Base-by-base conservation (phyloP, 768 basidiomycete species). In the Calocybe gangraenosa region DNA sequence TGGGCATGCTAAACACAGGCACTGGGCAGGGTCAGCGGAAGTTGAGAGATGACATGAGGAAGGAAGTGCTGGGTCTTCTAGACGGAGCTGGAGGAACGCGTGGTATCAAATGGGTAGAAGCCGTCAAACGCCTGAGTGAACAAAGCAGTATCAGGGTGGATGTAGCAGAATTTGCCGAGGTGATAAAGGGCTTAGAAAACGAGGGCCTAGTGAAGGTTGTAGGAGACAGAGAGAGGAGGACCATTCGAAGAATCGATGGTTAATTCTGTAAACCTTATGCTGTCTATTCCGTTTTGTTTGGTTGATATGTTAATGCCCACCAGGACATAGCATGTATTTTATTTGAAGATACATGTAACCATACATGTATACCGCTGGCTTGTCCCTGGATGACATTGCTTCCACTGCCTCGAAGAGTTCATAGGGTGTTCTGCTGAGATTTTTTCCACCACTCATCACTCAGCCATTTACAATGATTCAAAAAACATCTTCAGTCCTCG, bases 1-100 rank as follows among this genome's bases (percentile, higher is more conserved):
- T 97, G 81, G 90, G 93, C 43, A 64, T 99, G 59, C 76, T 99
- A 55, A 94, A 92, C 61, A 94, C 92, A 2, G 96, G 96, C 2
- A 91, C 92, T 2, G 92, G 90, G 2, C 74, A 81, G 41, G 87
- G 92, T 19, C 88, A 94, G 67, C 73, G 92, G 54, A 84, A 83
- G 62, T 58, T 95, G 65, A 76, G 83, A 36, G 90, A 87, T n/a
- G 94, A 96, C 64, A 84, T 98, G 76, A 81, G 87, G 55, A 81
- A 76, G 57, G 96, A 91, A 58, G 66, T 97, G 10, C 57, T 92
- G 55, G 68, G 61, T 19, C 66, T 92, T 53, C 63, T 92, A 48
- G 82, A 84, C 31, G 65, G 63, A 2, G 66, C 60, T 11, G 74
- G 74, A 8, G 75, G 80, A 42, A 68, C 65, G 19, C 76, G 82